phyloP scores from a whole-genome alignment of 176 grass and related monocot species.

The Carex scoparia region DNA sequence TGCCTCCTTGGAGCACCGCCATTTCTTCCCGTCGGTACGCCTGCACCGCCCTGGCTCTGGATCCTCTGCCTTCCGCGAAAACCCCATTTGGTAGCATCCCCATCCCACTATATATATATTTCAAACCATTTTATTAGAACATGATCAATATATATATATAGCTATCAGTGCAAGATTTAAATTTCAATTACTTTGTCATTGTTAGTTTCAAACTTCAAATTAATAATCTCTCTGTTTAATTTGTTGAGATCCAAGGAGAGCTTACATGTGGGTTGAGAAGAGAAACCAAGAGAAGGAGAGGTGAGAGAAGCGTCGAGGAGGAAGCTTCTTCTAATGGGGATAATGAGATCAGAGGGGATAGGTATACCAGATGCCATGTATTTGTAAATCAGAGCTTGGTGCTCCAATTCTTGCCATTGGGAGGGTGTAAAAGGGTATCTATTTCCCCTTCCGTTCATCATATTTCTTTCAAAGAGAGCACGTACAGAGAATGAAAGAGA shows the following conservation, averaged over 20 bases:
- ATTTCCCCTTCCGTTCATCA: constrained; percentile 50
- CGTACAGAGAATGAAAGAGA: neutral
- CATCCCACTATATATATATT: constrained; percentile 50
- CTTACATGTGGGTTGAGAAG: constrained; percentile 60
- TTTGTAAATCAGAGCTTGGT: constrained; percentile 94
- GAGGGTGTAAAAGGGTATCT: constrained; percentile 83
- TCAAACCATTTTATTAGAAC: neutral
- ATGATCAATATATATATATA: neutral
- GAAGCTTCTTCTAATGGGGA: constrained; percentile 72
- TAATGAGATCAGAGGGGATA: constrained; percentile 79
- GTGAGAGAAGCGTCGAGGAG: constrained; percentile 69
- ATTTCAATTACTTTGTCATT: neutral
- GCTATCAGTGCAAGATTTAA: neutral
- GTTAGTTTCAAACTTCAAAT: too few species aligned
- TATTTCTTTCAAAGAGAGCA: constrained; percentile 31
- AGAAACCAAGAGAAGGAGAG: constrained; percentile 66
- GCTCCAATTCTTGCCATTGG: constrained; percentile 97
- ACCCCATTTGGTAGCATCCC: constrained; percentile 76
- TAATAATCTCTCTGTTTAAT: too few species aligned
- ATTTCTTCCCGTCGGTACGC: constrained; percentile 94
- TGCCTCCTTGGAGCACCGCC: constrained; percentile 92
- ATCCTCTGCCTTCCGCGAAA: constrained; percentile 68
- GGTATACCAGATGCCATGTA: constrained; percentile 81
- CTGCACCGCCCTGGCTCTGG: constrained; percentile 87
- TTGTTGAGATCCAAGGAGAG: too few species aligned